Evolutionary conservation across 148 eudicot genomes (phyloP).

Genomic region (Camellia lanceoleosa): DNA sequence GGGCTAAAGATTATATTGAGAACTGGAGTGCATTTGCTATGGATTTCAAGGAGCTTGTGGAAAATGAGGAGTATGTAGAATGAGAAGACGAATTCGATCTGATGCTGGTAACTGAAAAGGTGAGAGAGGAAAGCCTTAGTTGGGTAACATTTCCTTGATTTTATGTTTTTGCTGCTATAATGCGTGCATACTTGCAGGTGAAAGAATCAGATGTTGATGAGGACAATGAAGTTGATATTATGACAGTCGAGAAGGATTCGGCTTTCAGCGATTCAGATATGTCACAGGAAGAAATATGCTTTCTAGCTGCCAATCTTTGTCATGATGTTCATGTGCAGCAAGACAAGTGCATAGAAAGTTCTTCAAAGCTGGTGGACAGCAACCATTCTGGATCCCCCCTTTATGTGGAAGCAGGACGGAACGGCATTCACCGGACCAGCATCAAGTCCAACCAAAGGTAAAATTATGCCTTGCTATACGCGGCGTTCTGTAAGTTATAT

Average conservation of each 20-base stretch:
- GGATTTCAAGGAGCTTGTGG: conserved; percentile 92
- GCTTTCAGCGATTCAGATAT: conserved; percentile 79
- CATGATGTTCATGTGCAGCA: conserved; percentile 63
- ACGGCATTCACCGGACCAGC: conserved; percentile 55
- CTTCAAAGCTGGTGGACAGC: conserved; percentile 48
- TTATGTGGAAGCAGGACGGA: conserved; percentile 57
- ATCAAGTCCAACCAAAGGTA: conserved; percentile 69
- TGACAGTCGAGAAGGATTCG: conserved; percentile 68
- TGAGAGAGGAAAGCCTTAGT: conserved; percentile 16
- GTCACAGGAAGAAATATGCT: conserved; percentile 79
- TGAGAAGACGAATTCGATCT: conserved; percentile 92
- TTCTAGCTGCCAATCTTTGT: conserved; percentile 63
- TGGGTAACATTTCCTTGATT: conserved; percentile 11
- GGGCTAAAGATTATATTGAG: conserved; percentile 94
- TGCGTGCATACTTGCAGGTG: conserved; percentile 43
- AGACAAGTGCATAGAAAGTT: conserved; percentile 45
- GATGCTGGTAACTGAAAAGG: conserved; percentile 82
- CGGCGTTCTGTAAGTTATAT: neutral
- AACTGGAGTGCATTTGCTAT: conserved; percentile 99
- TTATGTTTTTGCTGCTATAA: neutral
- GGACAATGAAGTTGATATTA: conserved; percentile 9
- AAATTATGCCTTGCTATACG: neutral
- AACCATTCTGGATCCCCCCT: conserved; percentile 66
- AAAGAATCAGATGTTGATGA: conserved; percentile 67
- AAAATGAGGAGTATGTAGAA: conserved; percentile 94